Conservation (phyloP, 164 flowering plant species). For the Pachysandra terminalis region DNA sequence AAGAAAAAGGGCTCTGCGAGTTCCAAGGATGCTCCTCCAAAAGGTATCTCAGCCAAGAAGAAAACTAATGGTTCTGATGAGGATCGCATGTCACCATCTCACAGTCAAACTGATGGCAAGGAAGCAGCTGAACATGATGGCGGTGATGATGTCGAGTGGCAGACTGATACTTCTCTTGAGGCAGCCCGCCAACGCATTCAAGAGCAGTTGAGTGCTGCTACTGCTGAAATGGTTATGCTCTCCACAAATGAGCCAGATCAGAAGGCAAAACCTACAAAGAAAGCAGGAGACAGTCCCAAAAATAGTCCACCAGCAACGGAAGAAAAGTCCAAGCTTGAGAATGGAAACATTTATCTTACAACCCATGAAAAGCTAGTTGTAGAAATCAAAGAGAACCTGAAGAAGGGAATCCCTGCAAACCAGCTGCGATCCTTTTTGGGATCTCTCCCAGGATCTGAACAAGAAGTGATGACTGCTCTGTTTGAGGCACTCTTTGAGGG, state of each 20-base stretch:
- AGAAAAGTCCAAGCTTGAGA: constrained; percentile 19
- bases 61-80: constrained; percentile 45
- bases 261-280: constrained; percentile 20
- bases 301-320: constrained; percentile 17
- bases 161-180: constrained; percentile 51
- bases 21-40: constrained; percentile 27
- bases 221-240: constrained; percentile 59
- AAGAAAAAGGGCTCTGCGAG: constrained; percentile 40
- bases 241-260: constrained; percentile 28
- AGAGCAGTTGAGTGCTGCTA: constrained; percentile 53
- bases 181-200: constrained; percentile 53
- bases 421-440: constrained; percentile 27
- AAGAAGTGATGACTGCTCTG: constrained; percentile 33
- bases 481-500: constrained; percentile 42
- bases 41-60: constrained; percentile 32
- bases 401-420: constrained; percentile 27
- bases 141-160: constrained; percentile 53
- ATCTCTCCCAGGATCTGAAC: constrained; percentile 28
- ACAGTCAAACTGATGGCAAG: constrained; percentile 40
- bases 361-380: constrained; percentile 23
- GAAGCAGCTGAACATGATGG: constrained; percentile 28
- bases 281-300: constrained; percentile 3
- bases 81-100: constrained; percentile 39
- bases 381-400: constrained; percentile 29
- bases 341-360: constrained; percentile 2